Base-by-base conservation (phyloP, 345 rosid genomes). In the Cardamine resedifolia region DNA sequence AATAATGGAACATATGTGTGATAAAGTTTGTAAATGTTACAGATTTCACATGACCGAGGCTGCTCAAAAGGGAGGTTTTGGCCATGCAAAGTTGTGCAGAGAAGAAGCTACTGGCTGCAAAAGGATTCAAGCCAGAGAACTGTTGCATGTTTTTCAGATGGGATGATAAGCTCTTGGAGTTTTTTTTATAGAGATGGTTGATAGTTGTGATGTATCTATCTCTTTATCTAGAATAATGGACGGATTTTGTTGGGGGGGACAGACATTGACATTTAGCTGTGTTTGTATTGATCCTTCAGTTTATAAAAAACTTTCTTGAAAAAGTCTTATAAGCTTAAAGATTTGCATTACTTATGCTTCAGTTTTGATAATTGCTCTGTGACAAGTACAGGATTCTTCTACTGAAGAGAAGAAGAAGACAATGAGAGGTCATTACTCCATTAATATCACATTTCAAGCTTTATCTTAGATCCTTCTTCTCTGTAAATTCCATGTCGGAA, bases 21-120 rank as follows among this genome's bases (percentile, higher is more conserved):
- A 81, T 82, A 21, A 80, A 82, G 65, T 78, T 83, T 87, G 76
- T 86, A 77, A 74, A 80, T 88, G 91, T 81, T 83, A 82, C 88
- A 88, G 95, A 85, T 83, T 20, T 74, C 16, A 10, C 62, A 66
- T 80, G 81, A 72, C 75, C 70, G 84, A 80, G 83, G 89, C 82
- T 77, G 83, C 82, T 71, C 62, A 9, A 57, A 14, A 56, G 82
- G 81, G 87, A 78, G 82, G 85, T 86, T 48, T 48, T 79, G 83
- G 74, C 66, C 70, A 51, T 77, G 66, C 77, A 82, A 77, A 81
- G 94, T 72, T 76, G 58, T 74, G 70, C 61, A 76, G 86, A 74
- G 64, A 71, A 67, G 76, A 57, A 72, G 78, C 79, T 55, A 70
- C 31, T 24, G 45, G 53, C 34, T 73, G 71, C 21, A 21, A 60